phyloP scores from a whole-genome alignment of 768 basidiomycete genomes.

The Ramaria sp. region DNA sequence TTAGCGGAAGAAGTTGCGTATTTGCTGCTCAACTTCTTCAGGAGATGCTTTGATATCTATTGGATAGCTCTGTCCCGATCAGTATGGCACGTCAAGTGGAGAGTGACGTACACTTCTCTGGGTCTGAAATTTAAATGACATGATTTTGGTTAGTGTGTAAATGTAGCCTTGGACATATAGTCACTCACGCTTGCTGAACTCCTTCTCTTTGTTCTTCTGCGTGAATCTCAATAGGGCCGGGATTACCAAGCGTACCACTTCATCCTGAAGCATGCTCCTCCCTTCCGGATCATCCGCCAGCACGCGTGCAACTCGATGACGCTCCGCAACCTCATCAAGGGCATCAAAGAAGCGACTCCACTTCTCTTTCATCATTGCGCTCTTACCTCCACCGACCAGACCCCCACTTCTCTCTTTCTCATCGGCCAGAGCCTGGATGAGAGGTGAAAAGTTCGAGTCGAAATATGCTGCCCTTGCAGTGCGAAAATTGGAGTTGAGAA shows the following conservation, averaged over 20 bases:
- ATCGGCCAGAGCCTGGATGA: constrained; percentile 53
- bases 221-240: constrained; percentile 66
- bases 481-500: constrained; percentile 59
- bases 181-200: constrained; percentile 72
- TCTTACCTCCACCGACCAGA: constrained; percentile 34
- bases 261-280: constrained; percentile 52
- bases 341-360: constrained; percentile 74
- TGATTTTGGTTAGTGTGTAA: neutral
- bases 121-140: constrained; percentile 31
- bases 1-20: constrained; percentile 41
- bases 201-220: constrained; percentile 67
- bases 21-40: constrained; percentile 63
- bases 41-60: constrained; percentile 70
- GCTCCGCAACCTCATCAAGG: constrained; percentile 68
- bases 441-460: constrained; percentile 69
- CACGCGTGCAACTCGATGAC: constrained; percentile 59
- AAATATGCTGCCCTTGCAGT: constrained; percentile 80
- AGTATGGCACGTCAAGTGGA: neutral
- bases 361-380: constrained; percentile 62
- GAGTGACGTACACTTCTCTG: constrained; percentile 51
- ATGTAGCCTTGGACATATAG: neutral
- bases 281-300: constrained; percentile 61
- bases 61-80: constrained; percentile 11
- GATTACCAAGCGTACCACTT: constrained; percentile 66
- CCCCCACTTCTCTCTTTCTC: constrained; percentile 35